Evolutionary conservation across 257 asterid species (phyloP).

Genomic region (Fraxinus pennsylvanica): DNA sequence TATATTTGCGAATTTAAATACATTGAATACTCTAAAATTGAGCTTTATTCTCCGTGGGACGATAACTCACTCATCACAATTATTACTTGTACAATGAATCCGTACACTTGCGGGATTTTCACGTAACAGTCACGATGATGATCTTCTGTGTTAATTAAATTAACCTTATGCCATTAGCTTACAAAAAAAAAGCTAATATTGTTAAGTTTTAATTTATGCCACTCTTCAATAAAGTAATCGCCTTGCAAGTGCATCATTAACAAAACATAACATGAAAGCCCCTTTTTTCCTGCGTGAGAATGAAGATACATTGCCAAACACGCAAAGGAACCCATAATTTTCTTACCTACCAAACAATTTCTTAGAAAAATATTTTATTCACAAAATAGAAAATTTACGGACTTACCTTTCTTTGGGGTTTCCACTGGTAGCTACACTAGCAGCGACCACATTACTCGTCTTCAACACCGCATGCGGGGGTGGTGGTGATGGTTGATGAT

Average conservation of each 20-base stretch:
- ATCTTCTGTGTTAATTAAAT: not conserved
- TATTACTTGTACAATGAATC: too few species aligned
- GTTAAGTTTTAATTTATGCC: not conserved
- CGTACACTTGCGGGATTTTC: too few species aligned
- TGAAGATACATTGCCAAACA: constrained; percentile 10
- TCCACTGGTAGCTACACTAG: constrained; percentile 32
- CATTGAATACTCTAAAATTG: too few species aligned
- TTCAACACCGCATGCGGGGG: constrained; percentile 28
- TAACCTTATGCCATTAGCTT: not conserved
- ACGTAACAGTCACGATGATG: too few species aligned
- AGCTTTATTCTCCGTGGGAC: too few species aligned
- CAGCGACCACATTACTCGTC: constrained; percentile 28
- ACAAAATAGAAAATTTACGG: not conserved
- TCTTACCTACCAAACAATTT: constrained; percentile 33
- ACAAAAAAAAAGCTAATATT: not conserved
- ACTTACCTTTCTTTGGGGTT: constrained; percentile 54
- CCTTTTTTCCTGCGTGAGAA: constrained; percentile 22
- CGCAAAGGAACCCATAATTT: constrained; percentile 20
- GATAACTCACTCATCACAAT: too few species aligned
- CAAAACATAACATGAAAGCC: not conserved
- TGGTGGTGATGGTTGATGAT: constrained; percentile 18
- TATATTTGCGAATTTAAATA: too few species aligned
- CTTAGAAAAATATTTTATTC: not conserved
- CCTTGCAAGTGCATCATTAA: constrained; percentile 10
- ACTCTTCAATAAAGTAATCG: not conserved